Conservation (phyloP, 805 yeast species). For the Yamadazyma philogaea region DNA sequence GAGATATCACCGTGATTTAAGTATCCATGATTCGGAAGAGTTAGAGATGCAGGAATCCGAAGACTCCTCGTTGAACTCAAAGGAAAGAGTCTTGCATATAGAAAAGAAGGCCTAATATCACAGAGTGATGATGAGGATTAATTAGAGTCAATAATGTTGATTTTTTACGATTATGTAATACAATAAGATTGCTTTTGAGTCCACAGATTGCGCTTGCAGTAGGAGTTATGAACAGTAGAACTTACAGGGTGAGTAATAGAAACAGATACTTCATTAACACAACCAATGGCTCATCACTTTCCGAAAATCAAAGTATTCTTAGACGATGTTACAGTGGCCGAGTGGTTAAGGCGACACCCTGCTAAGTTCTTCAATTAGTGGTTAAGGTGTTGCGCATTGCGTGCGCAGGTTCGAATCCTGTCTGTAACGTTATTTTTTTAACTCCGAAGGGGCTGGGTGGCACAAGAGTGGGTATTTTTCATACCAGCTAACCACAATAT, state of each 20-base stretch:
- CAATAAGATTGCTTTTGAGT: background rate
- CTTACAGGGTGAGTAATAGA: too few species aligned
- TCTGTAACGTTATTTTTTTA: constrained; percentile 41
- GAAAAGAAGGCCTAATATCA: background rate
- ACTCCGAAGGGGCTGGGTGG: background rate
- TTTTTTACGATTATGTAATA: background rate
- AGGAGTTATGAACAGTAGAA: too few species aligned
- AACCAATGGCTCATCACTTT: too few species aligned
- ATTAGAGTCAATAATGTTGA: too few species aligned
- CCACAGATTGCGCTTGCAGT: too few species aligned
- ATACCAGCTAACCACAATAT: too few species aligned
- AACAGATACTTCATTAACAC: background rate
- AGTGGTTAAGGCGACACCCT: constrained; percentile 53
- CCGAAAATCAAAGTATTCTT: too few species aligned
- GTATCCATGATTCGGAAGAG: constrained; percentile 1
- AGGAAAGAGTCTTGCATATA: background rate
- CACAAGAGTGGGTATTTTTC: too few species aligned
- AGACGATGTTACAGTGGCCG: constrained; percentile 43
- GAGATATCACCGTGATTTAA: constrained; percentile 14
- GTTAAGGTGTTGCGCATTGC: constrained; percentile 41
- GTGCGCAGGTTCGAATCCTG: constrained; percentile 56
- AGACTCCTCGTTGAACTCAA: background rate
- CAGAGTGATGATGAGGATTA: too few species aligned
- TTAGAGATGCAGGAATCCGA: background rate
- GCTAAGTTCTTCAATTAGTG: constrained; percentile 25